Evolutionary conservation across 2,329 filamentous ascomycete genomes (phyloP).

Genomic region (Chrysoporthe deuterocubensis): DNA sequence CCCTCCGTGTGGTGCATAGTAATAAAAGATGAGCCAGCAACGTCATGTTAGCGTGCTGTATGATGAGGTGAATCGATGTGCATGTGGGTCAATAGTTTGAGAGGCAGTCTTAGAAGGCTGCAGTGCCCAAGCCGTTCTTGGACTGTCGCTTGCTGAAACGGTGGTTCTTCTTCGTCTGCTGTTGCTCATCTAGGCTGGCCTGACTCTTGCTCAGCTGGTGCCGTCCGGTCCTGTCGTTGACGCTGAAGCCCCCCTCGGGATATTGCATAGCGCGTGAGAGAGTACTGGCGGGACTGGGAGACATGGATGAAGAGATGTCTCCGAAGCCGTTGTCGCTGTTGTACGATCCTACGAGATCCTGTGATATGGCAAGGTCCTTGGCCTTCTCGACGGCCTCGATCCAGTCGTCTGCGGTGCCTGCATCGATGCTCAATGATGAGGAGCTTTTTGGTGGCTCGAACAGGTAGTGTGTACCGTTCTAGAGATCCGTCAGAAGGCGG

Average conservation of each 20-base stretch:
- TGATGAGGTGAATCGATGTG: slow-evolving; percentile 14
- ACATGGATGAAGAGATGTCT: slow-evolving; percentile 72
- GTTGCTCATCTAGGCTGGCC: slow-evolving; percentile 55
- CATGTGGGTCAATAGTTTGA: slow-evolving; percentile 3
- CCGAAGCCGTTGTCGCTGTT: slow-evolving; percentile 68
- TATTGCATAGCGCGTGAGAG: slow-evolving; percentile 63
- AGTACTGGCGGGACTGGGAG: slow-evolving; percentile 74
- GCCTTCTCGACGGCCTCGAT: slow-evolving; percentile 86
- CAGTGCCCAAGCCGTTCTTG: slow-evolving; percentile 83
- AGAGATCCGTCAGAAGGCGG: neutral
- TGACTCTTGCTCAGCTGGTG: slow-evolving; percentile 65
- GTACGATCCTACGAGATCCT: slow-evolving; percentile 69
- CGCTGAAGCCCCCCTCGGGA: slow-evolving; percentile 50
- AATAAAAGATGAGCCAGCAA: slow-evolving; percentile 13
- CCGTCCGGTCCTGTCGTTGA: slow-evolving; percentile 57
- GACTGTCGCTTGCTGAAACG: slow-evolving; percentile 91
- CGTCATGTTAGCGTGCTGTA: slow-evolving; percentile 9
- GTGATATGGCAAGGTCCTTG: slow-evolving; percentile 79
- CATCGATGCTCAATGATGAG: slow-evolving; percentile 56
- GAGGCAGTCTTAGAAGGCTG: slow-evolving; percentile 67
- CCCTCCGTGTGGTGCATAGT: slow-evolving; percentile 11
- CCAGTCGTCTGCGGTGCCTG: slow-evolving; percentile 83
- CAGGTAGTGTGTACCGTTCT: slow-evolving; percentile 88
- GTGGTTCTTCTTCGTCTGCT: slow-evolving; percentile 55
- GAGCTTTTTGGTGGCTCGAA: slow-evolving; percentile 91